A percentile compares a stretch with the other conserved stretches of the same genome.
Evolutionary conservation across 371 early-diverging fungal species (phyloP).

Genomic region (Furculomyces boomerangus): DNA sequence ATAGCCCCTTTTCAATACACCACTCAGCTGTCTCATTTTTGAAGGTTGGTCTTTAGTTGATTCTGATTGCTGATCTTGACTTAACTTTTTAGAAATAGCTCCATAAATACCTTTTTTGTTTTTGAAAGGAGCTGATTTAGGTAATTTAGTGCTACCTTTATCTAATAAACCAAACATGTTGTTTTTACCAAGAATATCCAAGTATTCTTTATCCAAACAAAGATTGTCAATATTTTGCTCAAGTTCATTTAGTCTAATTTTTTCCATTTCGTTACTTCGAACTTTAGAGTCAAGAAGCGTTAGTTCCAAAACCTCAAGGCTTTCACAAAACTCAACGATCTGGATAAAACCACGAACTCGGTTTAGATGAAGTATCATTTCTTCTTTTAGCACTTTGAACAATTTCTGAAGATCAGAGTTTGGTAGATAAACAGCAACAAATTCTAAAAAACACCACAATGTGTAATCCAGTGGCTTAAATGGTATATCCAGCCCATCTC

Average conservation of each 20-base stretch:
- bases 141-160: neutral
- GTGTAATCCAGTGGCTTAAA: constrained; percentile 1
- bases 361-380: neutral
- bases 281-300: neutral
- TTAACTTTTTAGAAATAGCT: neutral
- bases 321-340: neutral
- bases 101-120: neutral
- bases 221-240: neutral
- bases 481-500: constrained; percentile 1
- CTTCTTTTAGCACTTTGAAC: neutral
- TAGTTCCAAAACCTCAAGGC: neutral
- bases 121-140: neutral
- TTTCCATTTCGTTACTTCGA: neutral
- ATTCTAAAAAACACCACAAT: constrained; percentile 2
- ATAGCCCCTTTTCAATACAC: neutral
- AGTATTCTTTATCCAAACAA: neutral
- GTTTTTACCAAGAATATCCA: neutral
- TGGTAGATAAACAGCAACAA: neutral
- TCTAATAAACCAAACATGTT: neutral
- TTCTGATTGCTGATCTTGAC: neutral
- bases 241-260: neutral
- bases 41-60: neutral
- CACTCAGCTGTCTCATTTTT: neutral
- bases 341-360: neutral
- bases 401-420: neutral